Base-by-base conservation (phyloP, 148 eudicot species). In the Linanthus parryae region DNA sequence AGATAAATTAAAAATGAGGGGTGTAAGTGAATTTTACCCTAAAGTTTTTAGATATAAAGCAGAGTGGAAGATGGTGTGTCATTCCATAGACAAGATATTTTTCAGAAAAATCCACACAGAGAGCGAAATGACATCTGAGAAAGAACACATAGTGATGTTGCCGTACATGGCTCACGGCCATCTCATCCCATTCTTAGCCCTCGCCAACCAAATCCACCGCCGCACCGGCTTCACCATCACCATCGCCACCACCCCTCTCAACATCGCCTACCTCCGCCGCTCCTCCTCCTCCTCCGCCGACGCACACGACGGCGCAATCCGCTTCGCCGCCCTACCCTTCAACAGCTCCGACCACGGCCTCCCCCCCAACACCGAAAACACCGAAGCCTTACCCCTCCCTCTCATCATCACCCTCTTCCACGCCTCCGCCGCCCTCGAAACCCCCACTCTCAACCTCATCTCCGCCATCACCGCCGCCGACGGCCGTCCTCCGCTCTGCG, bases 81-180 rank as follows among this genome's bases (percentile, higher is more conserved):
- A n/a, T n/a, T n/a, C n/a, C n/a, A n/a, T n/a, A n/a, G n/a, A n/a
- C n/a, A n/a, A n/a, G n/a, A n/a, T n/a, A n/a, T n/a, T n/a, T n/a
- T n/a, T n/a, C n/a, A n/a, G n/a, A n/a, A n/a, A n/a, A n/a, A n/a
- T n/a, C n/a, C n/a, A n/a, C n/a, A n/a, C n/a, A n/a, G n/a, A n/a
- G n/a, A n/a, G n/a, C n/a, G n/a, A n/a, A n/a, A n/a, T n/a, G n/a
- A n/a, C n/a, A n/a, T n/a, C n/a, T n/a, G n/a, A n/a, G n/a, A n/a
- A 31, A 31, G 55, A 51, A 33, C 79, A 79, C 52, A 69, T 85
- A 36, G 64, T 85, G 27, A 68, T 85, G 69, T 49, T 85, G 2
- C 95, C 95, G 10, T 71, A 55, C 56, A 63, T 85, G 85, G 95
- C 89, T 0, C 81, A 76, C 17, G 85, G 89, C 52, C 95, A 85